Percentiles rank a stretch among this genome's conserved stretches.
Conservation (phyloP, 2,329 filamentous ascomycete species). For the Apiospora arundinis region DNA sequence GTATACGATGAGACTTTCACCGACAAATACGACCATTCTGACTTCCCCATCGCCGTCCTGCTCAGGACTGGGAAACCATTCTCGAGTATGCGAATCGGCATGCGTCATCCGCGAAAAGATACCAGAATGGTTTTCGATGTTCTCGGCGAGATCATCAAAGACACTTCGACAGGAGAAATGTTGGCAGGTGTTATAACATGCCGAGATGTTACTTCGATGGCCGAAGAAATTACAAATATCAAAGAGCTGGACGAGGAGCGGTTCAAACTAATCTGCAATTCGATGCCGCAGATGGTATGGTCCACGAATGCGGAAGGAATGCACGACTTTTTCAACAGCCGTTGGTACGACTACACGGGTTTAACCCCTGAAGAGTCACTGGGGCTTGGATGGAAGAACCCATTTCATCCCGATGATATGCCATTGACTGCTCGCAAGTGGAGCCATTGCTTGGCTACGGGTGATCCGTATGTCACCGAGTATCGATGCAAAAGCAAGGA, state of each 20-base stretch:
- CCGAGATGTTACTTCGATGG: conserved; percentile 74
- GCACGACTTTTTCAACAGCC: conserved; percentile 76
- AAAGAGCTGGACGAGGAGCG: conserved; percentile 74
- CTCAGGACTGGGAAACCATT: conserved; percentile 68
- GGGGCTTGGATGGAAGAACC: conserved; percentile 65
- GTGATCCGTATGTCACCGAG: conserved; percentile 72
- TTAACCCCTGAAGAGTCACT: conserved; percentile 66
- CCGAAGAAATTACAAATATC: conserved; percentile 72
- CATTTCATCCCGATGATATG: conserved; percentile 76
- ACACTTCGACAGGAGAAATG: conserved; percentile 73
- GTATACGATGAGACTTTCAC: conserved; percentile 73
- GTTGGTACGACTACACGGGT: conserved; percentile 84
- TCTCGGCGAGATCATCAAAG: conserved; percentile 70
- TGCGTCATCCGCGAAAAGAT: conserved; percentile 61
- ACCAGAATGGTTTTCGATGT: conserved; percentile 67
- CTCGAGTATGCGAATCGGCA: conserved; percentile 64
- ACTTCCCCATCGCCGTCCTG: conserved; percentile 72
- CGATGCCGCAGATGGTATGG: conserved; percentile 76
- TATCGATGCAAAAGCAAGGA: conserved; percentile 72
- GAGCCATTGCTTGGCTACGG: conserved; percentile 68
- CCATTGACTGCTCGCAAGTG: conserved; percentile 60
- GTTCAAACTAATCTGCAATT: conserved; percentile 79
- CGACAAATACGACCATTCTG: conserved; percentile 58
- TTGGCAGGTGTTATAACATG: conserved; percentile 75
- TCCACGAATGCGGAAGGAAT: conserved; percentile 70